Evolutionary conservation across 202 grass and related monocot genomes (phyloP).

Genomic region (Musa balbisiana): DNA sequence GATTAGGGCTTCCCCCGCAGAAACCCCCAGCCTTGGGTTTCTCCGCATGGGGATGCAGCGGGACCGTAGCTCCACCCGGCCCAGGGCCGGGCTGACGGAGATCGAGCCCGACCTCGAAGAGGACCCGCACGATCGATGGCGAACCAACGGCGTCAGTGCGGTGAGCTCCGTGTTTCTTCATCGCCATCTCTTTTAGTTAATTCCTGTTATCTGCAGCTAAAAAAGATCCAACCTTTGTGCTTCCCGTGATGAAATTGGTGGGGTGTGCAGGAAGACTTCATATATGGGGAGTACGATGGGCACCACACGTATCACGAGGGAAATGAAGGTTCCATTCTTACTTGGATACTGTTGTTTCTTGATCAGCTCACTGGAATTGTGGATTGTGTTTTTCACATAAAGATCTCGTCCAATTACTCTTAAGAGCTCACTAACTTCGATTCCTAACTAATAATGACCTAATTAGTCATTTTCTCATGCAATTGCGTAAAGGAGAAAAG

Average conservation of each 20-base stretch:
- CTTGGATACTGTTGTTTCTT: neutral
- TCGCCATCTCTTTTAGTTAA: neutral
- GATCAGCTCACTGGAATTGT: neutral
- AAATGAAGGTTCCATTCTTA: conserved; percentile 23
- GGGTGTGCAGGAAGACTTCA: conserved; percentile 67
- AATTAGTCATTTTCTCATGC: too few species aligned
- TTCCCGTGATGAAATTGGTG: conserved; percentile 13
- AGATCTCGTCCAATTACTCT: too few species aligned
- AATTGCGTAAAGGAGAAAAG: too few species aligned
- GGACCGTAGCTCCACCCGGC: neutral
- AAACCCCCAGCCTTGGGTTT: neutral
- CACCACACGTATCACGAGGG: conserved; percentile 69
- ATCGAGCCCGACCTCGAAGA: conserved; percentile 82
- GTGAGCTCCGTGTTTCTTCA: conserved; percentile 26
- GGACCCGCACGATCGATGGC: conserved; percentile 57
- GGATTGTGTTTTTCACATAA: neutral
- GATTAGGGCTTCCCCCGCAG: neutral
- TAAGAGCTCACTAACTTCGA: too few species aligned
- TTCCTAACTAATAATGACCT: too few species aligned
- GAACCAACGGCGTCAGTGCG: conserved; percentile 57
- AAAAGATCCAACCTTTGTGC: conserved; percentile 13
- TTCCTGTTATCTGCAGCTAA: neutral
- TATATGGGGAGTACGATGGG: conserved; percentile 63
- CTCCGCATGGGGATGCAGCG: neutral
- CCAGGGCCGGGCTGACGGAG: conserved; percentile 39